phyloP scores from a whole-genome alignment of 2,329 filamentous ascomycete genomes.

The Verticillium nubilum region DNA sequence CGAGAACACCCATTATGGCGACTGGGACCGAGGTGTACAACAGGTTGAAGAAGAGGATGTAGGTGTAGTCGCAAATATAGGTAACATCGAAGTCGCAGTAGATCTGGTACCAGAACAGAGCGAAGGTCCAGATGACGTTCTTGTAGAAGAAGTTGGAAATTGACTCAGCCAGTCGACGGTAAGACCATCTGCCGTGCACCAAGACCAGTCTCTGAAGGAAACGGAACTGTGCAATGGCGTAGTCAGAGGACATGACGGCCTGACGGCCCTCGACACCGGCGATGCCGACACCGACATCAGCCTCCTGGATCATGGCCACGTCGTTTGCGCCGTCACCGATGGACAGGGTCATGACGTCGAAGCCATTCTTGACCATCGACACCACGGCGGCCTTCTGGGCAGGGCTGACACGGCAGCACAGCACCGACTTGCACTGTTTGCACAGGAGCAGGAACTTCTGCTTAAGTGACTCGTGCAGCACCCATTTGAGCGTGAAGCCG shows the following conservation, averaged over 20 bases:
- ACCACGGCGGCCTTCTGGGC: constrained; percentile 98
- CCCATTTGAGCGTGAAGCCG: constrained; percentile 85
- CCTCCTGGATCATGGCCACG: constrained; percentile 96
- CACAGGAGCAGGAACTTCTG: constrained; percentile 93
- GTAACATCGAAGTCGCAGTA: constrained; percentile 95
- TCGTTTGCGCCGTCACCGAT: constrained; percentile 94
- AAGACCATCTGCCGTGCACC: constrained; percentile 95
- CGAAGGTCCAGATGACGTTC: constrained; percentile 97
- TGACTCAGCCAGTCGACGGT: constrained; percentile 83
- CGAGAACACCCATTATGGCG: constrained; percentile 91
- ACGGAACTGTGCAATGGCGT: constrained; percentile 90
- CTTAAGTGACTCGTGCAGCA: constrained; percentile 74
- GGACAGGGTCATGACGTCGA: constrained; percentile 93
- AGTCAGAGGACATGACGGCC: constrained; percentile 94
- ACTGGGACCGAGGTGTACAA: constrained; percentile 94
- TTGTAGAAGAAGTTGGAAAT: constrained; percentile 99
- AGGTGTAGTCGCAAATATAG: constrained; percentile 96
- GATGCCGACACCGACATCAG: constrained; percentile 93
- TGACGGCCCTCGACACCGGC: constrained; percentile 88
- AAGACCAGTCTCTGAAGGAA: constrained; percentile 80
- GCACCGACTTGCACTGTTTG: constrained; percentile 93
- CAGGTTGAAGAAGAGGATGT: constrained; percentile 94
- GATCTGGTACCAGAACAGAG: constrained; percentile 96
- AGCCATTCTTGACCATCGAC: constrained; percentile 85
- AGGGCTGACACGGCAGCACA: constrained; percentile 95